Evolutionary conservation across 1,284 basidiomycete species (phyloP), one percentile per base, ranked within the genome.

Genomic region (Cryptococcus hybrid): DNA sequence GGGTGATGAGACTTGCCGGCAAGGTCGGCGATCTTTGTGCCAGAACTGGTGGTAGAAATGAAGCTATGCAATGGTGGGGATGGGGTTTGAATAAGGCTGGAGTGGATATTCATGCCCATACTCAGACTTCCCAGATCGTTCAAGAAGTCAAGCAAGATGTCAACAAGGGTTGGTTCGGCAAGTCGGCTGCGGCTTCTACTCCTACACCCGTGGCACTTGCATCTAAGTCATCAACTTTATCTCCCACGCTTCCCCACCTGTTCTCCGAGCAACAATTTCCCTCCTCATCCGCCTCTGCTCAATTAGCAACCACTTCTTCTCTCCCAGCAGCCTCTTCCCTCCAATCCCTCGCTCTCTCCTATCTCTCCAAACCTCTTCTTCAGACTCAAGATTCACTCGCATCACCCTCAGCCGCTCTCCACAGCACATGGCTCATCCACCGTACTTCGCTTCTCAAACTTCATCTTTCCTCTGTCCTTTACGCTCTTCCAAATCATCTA

Each of bases 321-420:
- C 83, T 97, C 51, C 81, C 91, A 47, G 79, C 92, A 59, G 93
- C 95, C 35, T 92, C 90, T 85, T 87, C 92, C 75, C 85, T 95
- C 74, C 88, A 87, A 64, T 80, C 83, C 63, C 81, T 81, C 47
- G 90, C 94, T 18, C 85, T 96, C 66, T 84, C 94, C 67, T 84
- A 95, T 61, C 86, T 15, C 59, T 2, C 34, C 56, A 12, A 39
- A 56, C 7, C 49, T 51, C 13, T 45, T 55, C 11, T 47, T 67
- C 85, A 67, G 3, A 60, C 85, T 84, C n/a, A 9, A 11, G n/a
- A 9, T 42, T 42, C 40, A 11, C 3, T 42, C 11, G 24, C 24
- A 24, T 42, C 40, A 9, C 7, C 80, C 87, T 60, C 81, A 81
- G 38, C 90, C 2, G 45, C 60, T 1, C 89, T 56, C 64, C 79